Conservation (phyloP, 2,329 filamentous ascomycete species). For the Sclerotinia glacialis region DNA sequence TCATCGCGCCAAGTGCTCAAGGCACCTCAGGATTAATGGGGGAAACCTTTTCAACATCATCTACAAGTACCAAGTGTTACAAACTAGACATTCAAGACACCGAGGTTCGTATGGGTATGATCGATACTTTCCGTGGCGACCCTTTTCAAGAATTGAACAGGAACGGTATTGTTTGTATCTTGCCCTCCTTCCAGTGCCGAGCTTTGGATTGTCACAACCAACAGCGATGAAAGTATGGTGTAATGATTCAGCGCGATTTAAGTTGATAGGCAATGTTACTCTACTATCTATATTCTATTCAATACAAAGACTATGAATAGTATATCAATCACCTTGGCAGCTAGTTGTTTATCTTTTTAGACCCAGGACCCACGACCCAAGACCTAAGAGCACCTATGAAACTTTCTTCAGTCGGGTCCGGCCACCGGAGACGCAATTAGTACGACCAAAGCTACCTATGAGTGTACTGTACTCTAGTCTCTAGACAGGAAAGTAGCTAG, state of each 20-base stretch:
- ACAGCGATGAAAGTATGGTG: not conserved
- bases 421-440: not conserved
- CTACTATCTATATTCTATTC: not conserved
- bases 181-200: not conserved
- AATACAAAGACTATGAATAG: not conserved
- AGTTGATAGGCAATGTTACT: not conserved
- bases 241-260: constrained; percentile 1
- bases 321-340: not conserved
- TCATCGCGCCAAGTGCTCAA: not conserved
- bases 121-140: not conserved
- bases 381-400: not conserved
- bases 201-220: not conserved
- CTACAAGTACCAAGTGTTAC: constrained; percentile 3
- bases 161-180: not conserved
- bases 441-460: not conserved
- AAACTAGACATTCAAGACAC: not conserved
- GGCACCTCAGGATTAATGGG: not conserved
- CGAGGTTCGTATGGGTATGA: no score
- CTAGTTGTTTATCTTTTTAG: not conserved
- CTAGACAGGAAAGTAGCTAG: not conserved
- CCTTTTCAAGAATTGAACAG: not conserved
- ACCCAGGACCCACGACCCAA: constrained; percentile 1
- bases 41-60: not conserved
- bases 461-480: no score
- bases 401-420: constrained; percentile 7